Base-by-base conservation (phyloP, 495 filamentous ascomycete genomes). In the Xylaria scruposa region DNA sequence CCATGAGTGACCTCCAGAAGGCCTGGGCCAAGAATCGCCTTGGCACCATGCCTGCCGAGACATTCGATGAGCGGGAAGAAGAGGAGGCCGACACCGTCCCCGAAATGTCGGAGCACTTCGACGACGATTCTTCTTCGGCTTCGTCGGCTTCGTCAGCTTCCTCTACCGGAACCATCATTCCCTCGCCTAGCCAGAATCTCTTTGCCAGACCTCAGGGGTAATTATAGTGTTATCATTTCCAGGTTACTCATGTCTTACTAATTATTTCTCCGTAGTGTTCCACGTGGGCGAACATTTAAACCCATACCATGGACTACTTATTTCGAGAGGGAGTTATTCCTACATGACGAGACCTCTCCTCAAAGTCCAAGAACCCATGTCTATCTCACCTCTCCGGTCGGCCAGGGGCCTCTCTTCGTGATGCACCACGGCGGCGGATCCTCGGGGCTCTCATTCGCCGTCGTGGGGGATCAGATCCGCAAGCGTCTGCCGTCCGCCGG, bases 341-440 rank as follows among this genome's bases (percentile, higher is more conserved):
- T 97, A 51, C 80, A 88, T 40, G 85, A 76, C 70, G 81, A 68
- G 63, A 65, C 60, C 29, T 70, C 44, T 33, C 63, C 76, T 56
- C 19, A 66, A 44, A 76, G 72, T n/a, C 71, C 79, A 36, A 88
- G 86, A 59, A 91, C 94, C 81, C 95, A 98, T 84, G 92, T 90
- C 70, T 99, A 99, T 79, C 82, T 98, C 38, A 97, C 89, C 47
- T 90, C 89, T 0, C 89, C 90, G 7, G 80, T 83, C 58, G 78
- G 80, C 15, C 80, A 85, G 8, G 91, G 90, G 0, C 94, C 95
- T 0, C 86, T 99, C 5, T 95, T 97, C 77, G 90, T 97, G 60
- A 91, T 89, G 80, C 94, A 97, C 74, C 94, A 97, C 81, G 94
- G 94, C 24, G 94, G 93, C 51, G 94, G 94, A 44, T 97, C 94